Conservation (phyloP, 2,329 filamentous ascomycete species). For the Alternaria solani region DNA sequence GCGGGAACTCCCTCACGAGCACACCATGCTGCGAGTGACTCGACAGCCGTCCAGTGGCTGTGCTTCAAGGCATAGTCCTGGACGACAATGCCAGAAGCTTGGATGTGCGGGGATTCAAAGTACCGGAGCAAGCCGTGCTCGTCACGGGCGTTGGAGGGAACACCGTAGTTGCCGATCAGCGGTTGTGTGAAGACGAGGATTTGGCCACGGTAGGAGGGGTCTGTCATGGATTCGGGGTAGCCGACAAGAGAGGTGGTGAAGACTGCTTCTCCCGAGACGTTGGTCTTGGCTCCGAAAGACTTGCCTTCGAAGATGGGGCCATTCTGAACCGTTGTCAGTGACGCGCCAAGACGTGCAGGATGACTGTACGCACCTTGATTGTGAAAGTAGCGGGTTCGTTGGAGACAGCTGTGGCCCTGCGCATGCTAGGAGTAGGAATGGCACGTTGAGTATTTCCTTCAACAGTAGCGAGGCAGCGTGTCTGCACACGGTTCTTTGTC, state of each 20-base stretch:
- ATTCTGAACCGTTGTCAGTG: constrained; percentile 65
- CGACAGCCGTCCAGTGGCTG: constrained; percentile 98
- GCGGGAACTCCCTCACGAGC: constrained; percentile 94
- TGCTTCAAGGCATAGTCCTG: constrained; percentile 93
- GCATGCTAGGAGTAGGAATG: constrained; percentile 64
- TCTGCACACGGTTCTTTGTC: constrained; percentile 54
- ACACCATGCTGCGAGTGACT: constrained; percentile 93
- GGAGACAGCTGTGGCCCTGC: constrained; percentile 71
- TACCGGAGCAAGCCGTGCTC: constrained; percentile 92
- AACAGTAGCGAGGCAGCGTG: constrained; percentile 70
- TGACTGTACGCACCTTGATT: constrained; percentile 73
- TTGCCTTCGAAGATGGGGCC: constrained; percentile 96
- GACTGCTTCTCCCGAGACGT: constrained; percentile 97
- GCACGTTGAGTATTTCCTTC: constrained; percentile 74
- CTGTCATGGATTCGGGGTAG: constrained; percentile 88
- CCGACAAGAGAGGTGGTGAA: constrained; percentile 98
- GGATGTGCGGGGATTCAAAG: constrained; percentile 97
- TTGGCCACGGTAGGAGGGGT: constrained; percentile 79
- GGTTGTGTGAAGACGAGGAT: constrained; percentile 99
- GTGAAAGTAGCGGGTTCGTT: constrained; percentile 90
- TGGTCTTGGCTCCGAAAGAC: constrained; percentile 94
- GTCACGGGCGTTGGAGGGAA: constrained; percentile 85
- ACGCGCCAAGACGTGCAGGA: constrained; percentile 28
- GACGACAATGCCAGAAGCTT: constrained; percentile 94
- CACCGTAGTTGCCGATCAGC: constrained; percentile 97